Conservation (phyloP, 805 yeast species). For the Saccharomycopsis javanensis region DNA sequence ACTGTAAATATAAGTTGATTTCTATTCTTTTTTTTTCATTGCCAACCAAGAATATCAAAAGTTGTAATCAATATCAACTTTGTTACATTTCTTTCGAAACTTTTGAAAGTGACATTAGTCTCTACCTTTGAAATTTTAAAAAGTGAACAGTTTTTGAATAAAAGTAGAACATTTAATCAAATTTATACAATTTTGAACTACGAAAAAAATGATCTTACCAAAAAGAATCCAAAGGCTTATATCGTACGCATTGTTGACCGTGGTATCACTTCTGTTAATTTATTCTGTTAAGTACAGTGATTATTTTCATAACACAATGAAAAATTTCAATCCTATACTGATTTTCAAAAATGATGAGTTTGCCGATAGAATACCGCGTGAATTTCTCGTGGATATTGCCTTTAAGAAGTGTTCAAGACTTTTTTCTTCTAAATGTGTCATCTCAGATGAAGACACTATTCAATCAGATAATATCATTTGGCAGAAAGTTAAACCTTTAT, state of each 20-base stretch:
- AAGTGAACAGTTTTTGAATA: too few species aligned
- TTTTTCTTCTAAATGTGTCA: neutral
- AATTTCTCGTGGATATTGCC: constrained; percentile 13
- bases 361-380: constrained; percentile 25
- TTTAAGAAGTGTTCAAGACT: constrained; percentile 14
- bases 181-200: too few species aligned
- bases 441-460: constrained; percentile 11
- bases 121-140: too few species aligned
- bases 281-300: neutral
- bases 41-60: too few species aligned
- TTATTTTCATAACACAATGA: neutral
- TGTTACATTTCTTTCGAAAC: too few species aligned
- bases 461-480: constrained; percentile 10
- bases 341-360: constrained; percentile 37
- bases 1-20: too few species aligned
- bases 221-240: neutral
- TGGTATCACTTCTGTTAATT: neutral
- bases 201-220: neutral
- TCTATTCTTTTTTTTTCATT: too few species aligned
- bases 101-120: too few species aligned
- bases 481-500: constrained; percentile 13
- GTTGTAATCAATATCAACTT: too few species aligned
- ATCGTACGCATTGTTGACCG: neutral
- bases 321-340: neutral
- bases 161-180: too few species aligned